Evolutionary conservation across 371 early-diverging fungal genomes (phyloP).

Genomic region (Haplosporangium sp.): DNA sequence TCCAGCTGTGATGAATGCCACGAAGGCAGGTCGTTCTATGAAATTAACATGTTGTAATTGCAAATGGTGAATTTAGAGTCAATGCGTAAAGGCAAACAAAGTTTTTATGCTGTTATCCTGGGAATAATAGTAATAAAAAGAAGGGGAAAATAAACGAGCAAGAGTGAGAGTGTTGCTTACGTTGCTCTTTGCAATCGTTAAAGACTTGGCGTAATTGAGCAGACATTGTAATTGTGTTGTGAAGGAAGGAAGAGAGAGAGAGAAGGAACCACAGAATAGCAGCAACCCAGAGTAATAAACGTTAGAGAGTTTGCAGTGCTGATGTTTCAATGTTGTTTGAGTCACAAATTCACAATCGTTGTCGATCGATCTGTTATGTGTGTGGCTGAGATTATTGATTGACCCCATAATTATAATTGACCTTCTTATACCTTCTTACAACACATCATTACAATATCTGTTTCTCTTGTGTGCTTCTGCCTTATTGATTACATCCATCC

Average conservation of each 20-base stretch:
- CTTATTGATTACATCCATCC: background rate
- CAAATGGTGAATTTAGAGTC: background rate
- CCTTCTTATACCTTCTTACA: too few relatives aligned
- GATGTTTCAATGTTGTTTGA: background rate
- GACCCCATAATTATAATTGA: too few relatives aligned
- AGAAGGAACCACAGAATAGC: background rate
- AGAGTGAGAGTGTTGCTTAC: constrained; percentile 23
- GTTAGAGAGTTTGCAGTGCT: background rate
- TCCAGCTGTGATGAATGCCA: constrained; percentile 94
- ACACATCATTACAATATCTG: too few relatives aligned
- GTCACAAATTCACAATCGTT: constrained; percentile 7
- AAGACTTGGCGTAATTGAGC: constrained; percentile 56
- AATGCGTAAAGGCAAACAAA: constrained; percentile 7
- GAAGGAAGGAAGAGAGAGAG: constrained; percentile 5
- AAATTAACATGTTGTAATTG: background rate
- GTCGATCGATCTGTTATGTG: background rate
- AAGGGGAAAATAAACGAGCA: too few relatives aligned
- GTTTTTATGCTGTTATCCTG: background rate
- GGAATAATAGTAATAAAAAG: background rate
- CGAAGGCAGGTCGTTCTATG: constrained; percentile 88
- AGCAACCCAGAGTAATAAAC: too few relatives aligned
- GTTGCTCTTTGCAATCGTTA: constrained; percentile 48
- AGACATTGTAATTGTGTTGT: constrained; percentile 39
- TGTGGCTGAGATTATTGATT: constrained; percentile 14
- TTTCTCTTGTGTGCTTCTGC: background rate